Evolutionary conservation across 208 protist genomes (phyloP), one percentile per base, ranked within the genome.

Genomic region (Vickermania spadyakhi): DNA sequence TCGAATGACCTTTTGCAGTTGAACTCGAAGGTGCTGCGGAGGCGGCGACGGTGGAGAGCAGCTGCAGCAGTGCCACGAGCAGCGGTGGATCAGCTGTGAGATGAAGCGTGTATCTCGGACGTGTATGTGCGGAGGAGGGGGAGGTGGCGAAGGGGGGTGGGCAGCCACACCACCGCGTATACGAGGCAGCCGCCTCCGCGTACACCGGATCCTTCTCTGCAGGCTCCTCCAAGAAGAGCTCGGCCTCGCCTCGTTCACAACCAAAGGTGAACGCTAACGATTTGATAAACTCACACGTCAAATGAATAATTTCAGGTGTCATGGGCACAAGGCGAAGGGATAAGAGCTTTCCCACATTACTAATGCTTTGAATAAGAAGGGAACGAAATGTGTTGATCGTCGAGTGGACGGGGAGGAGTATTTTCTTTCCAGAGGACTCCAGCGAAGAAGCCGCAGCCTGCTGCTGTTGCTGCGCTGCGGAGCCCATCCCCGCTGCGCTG

Each of bases 331-430:
- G 42, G 18, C 68, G 64, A 29, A 92, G 70, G n/a, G 81, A 79
- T 7, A 75, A 72, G 30, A 92, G 76, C 52, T 84, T 86, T 4
- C 73, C 73, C 5, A 92, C 31, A 54, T 92, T 77, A n/a, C 67
- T 68, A 31, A 92, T 67, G 23, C 66, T 84, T 63, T 79, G 81
- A 21, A 86, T 62, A 23, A 91, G 62, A 23, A 91, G 52, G 11
- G 27, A 1, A 0, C 78, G 72, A 22, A 64, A 63, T 2, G 63
- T 30, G 26, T 65, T 60, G 52, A 25, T 23, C 42, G 22, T 21
- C 31, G 23, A 45, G 52, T 45, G 14, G 41, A 23, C 5, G 25
- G 11, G 27, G 3, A 54, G 49, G 11, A 7, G 59, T 7, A 42
- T 28, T 27, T 64, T 25, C 56, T 60, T 22, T n/a, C n/a, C 4